These are phyloP conservation scores for Dictyostelium citrinum DNA, from an alignment of 78 protist genomes.

Conservation along the genomic window DNA sequence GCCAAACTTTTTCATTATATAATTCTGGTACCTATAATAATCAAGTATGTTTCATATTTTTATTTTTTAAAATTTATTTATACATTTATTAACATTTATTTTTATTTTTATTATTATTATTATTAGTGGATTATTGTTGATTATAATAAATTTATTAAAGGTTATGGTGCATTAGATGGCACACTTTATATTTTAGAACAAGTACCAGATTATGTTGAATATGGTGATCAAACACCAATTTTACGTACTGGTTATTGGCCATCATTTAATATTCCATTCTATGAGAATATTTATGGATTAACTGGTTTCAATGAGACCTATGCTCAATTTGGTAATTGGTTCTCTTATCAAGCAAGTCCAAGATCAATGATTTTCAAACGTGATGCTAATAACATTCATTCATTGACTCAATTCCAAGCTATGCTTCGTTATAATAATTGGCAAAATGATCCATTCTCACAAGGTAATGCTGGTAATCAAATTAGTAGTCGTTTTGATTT, in stretches of 20 bases:
- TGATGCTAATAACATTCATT: conserved; percentile 49
- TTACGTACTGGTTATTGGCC: conserved; percentile 85
- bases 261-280: conserved; percentile 91
- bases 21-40: conserved; percentile 92
- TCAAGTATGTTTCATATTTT: not conserved
- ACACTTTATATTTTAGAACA: conserved; percentile 89
- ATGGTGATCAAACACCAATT: conserved; percentile 65
- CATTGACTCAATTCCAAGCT: conserved; percentile 54
- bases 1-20: conserved; percentile 23
- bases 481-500: conserved; percentile 86
- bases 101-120: conserved; percentile 30
- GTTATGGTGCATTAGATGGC: conserved; percentile 56
- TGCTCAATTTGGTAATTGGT: conserved; percentile 24
- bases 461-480: conserved; percentile 85
- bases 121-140: conserved; percentile 85
- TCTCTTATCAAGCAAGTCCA: conserved; percentile 68
- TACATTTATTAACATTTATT: not conserved
- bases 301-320: conserved; percentile 78
- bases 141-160: conserved; percentile 73
- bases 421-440: conserved; percentile 87
- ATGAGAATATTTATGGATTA: conserved; percentile 69
- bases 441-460: conserved; percentile 82
- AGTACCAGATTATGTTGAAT: conserved; percentile 85
- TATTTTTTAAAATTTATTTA: not conserved
- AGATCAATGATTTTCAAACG: conserved; percentile 83